phyloP scores from a whole-genome alignment of 176 grass and related monocot genomes.

The Oryza glaberrima region DNA sequence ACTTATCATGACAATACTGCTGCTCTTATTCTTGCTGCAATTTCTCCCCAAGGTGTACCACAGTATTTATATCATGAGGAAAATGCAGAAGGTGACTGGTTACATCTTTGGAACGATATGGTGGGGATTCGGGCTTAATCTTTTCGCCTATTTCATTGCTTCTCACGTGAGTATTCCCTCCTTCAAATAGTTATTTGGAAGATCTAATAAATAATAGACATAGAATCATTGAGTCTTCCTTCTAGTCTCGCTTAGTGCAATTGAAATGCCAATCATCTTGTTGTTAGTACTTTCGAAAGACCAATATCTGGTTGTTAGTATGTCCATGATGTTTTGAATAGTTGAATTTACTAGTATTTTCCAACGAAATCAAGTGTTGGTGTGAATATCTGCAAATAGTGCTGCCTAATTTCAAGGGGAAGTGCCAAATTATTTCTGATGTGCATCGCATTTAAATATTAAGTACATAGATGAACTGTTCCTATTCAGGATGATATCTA shows the following conservation, averaged over 20 bases:
- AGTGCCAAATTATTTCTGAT: background rate
- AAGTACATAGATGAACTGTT: background rate
- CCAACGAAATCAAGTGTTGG: background rate
- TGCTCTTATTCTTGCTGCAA: constrained; percentile 83
- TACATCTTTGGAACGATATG: constrained; percentile 97
- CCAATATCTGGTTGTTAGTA: constrained; percentile 31
- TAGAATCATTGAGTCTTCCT: background rate
- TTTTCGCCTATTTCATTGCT: constrained; percentile 95
- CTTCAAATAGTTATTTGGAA: constrained; percentile 12
- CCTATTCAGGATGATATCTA: background rate
- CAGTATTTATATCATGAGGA: constrained; percentile 89
- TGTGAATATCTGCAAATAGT: constrained; percentile 1
- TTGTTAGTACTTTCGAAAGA: constrained; percentile 29
- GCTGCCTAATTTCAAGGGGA: background rate
- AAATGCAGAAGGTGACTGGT: constrained; percentile 97
- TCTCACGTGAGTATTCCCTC: constrained; percentile 82
- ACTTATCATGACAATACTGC: constrained; percentile 72
- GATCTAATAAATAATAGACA: background rate
- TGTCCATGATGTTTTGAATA: background rate
- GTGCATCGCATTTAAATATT: background rate
- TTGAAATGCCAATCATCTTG: constrained; percentile 8
- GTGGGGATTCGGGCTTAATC: constrained; percentile 95
- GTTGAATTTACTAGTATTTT: constrained; percentile 7
- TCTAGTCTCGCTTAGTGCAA: background rate
- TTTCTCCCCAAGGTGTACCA: constrained; percentile 96